Evolutionary conservation across 2,329 filamentous ascomycete genomes (phyloP).

Genomic region (Aspergillus sp.): DNA sequence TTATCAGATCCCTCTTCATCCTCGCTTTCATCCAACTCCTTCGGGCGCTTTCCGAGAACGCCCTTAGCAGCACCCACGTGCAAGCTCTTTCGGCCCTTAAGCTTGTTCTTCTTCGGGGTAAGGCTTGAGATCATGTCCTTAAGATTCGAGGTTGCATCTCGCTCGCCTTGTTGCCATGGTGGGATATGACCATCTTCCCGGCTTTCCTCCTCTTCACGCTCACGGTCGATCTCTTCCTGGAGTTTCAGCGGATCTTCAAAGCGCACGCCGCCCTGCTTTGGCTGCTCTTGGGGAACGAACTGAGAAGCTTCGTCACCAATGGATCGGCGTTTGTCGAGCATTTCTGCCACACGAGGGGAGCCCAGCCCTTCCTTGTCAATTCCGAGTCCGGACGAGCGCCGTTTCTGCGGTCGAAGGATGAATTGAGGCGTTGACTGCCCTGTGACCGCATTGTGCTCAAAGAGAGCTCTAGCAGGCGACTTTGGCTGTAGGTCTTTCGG

Average conservation of each 20-base stretch:
- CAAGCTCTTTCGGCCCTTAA: slow-evolving; percentile 67
- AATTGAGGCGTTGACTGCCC: slow-evolving; percentile 57
- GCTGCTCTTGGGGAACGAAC: slow-evolving; percentile 52
- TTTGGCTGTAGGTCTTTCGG: slow-evolving; percentile 38
- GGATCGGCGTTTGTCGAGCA: slow-evolving; percentile 64
- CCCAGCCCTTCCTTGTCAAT: slow-evolving; percentile 65
- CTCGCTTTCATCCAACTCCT: slow-evolving; percentile 59
- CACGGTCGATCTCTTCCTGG: slow-evolving; percentile 57
- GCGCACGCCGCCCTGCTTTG: slow-evolving; percentile 45
- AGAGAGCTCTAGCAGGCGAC: slow-evolving; percentile 39
- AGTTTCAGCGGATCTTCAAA: slow-evolving; percentile 61
- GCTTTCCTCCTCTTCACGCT: slow-evolving; percentile 55
- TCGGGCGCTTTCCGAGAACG: slow-evolving; percentile 65
- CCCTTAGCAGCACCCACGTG: slow-evolving; percentile 68
- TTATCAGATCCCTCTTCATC: slow-evolving; percentile 55
- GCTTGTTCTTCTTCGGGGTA: slow-evolving; percentile 64
- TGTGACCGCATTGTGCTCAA: slow-evolving; percentile 48
- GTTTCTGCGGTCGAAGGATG: slow-evolving; percentile 54
- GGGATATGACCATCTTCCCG: slow-evolving; percentile 52
- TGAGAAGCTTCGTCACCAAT: slow-evolving; percentile 60
- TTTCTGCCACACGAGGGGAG: slow-evolving; percentile 64
- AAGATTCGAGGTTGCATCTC: slow-evolving; percentile 59
- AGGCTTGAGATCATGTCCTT: slow-evolving; percentile 72
- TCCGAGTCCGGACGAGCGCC: slow-evolving; percentile 61
- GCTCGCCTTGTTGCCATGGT: slow-evolving; percentile 44